Percentiles rank a stretch among this genome's conserved stretches.
Conservation (phyloP, 2,329 filamentous ascomycete species). For the Paecilomyces dactylethromorphus region DNA sequence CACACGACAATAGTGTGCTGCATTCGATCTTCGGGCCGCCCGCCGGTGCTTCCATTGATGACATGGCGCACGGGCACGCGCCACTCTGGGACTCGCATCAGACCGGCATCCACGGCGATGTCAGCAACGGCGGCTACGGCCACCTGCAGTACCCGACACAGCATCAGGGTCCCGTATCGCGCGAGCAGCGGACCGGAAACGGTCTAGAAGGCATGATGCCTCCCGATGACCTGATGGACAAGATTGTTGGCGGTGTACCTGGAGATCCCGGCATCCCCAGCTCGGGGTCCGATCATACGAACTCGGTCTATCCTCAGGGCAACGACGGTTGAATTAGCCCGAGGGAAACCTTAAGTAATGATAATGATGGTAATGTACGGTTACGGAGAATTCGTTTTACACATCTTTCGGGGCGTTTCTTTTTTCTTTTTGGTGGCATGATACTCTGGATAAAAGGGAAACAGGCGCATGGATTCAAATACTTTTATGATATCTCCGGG, state of each 20-base stretch:
- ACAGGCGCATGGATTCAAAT: not conserved
- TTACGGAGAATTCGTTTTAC: not conserved
- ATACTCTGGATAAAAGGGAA: not conserved
- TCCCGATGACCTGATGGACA: conserved; percentile 31
- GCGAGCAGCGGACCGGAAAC: conserved; percentile 25
- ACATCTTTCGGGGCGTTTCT: not conserved
- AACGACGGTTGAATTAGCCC: conserved; percentile 24
- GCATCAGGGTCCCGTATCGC: conserved; percentile 22
- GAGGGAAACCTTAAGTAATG: not conserved
- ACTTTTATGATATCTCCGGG: not conserved
- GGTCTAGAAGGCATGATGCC: conserved; percentile 26
- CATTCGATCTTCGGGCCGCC: conserved; percentile 23
- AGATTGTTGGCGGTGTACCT: conserved; percentile 28
- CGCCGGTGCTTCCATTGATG: conserved; percentile 26
- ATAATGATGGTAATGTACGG: conserved; percentile 3
- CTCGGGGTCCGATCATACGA: conserved; percentile 25
- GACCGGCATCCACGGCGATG: conserved; percentile 23
- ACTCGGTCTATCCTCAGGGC: conserved; percentile 22
- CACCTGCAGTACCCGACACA: conserved; percentile 24
- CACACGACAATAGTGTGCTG: conserved; percentile 26
- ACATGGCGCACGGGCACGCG: conserved; percentile 23
- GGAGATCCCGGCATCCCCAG: conserved; percentile 26
- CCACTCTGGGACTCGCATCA: conserved; percentile 24
- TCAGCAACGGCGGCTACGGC: conserved; percentile 22
- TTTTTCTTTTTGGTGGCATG: not conserved